Evolutionary conservation across 2,329 filamentous ascomycete species (phyloP), one percentile per base, ranked within the genome.

Genomic region (Nemania sp.): DNA sequence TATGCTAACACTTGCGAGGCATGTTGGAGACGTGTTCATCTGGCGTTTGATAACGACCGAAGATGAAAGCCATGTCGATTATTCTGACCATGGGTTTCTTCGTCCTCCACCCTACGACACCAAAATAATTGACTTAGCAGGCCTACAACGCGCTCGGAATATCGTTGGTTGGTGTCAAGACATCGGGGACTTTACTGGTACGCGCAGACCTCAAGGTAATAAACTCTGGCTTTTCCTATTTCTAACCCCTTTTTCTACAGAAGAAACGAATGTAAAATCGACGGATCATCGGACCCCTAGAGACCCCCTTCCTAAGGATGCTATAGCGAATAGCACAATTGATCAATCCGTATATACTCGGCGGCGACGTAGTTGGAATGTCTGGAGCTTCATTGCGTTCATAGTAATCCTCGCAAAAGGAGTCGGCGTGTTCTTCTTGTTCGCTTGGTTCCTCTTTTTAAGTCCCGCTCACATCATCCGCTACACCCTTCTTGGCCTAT

Each of bases 1-100:
- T 2, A 27, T 65, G 38, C 8, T 61, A 13, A 7, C 55, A 1
- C 56, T 20, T 8, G 54, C 22, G 1, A 41, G 26, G 3, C 45
- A 32, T 2, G 7, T 26, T 11, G 38, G 4, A 43, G 56, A 56
- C 7, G 20, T 18, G 3, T 4, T 65, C 20, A 4, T 32, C 26
- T 65, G 63, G 63, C 63, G 61, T 41, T 13, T 65, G 13, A 10
- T 55, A 3, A 27, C 54, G 15, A 60, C 55, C 6, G 51, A 61
- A 8, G 29, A 32, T 41, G 49, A 38, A 18, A 60, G 49, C 18
- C 41, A 29, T 24, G 55, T 65, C 7, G 55, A 47, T 6, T 65
- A 65, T 20, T 4, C 35, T 5, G 26, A n/a, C 8, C 38, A n/a
- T 22, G 13, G 35, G 11, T 8, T 41, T 41, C 11, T 3, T 41